phyloP scores from a whole-genome alignment of 2,329 filamentous ascomycete species.

The Alternaria atra region DNA sequence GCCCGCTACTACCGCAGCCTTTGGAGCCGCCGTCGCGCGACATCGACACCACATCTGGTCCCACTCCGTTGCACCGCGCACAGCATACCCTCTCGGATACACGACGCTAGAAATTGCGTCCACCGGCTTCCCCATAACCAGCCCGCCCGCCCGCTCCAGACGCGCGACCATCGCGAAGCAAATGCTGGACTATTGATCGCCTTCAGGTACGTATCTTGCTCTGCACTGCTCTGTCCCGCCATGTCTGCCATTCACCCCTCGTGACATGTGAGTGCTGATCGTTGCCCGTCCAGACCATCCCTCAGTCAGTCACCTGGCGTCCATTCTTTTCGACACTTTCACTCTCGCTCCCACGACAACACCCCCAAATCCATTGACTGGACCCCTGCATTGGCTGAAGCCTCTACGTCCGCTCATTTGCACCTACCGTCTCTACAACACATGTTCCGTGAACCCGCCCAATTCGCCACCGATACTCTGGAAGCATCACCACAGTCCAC shows the following conservation, averaged over 20 bases:
- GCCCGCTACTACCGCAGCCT: slow-evolving; percentile 12
- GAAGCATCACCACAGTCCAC: slow-evolving; percentile 29
- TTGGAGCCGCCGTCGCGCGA: slow-evolving; percentile 23
- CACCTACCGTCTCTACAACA: slow-evolving; percentile 41
- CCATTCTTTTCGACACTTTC: slow-evolving; percentile 53
- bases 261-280: slow-evolving; percentile 38
- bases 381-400: slow-evolving; percentile 38
- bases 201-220: slow-evolving; percentile 37
- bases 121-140: slow-evolving; percentile 20
- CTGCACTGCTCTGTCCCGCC: not conserved
- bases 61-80: slow-evolving; percentile 32
- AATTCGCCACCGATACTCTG: slow-evolving; percentile 33
- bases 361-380: slow-evolving; percentile 47
- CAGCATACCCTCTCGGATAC: slow-evolving; percentile 14
- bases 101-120: slow-evolving; percentile 22
- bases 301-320: slow-evolving; percentile 52
- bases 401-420: slow-evolving; percentile 46
- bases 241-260: not conserved
- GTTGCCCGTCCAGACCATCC: slow-evolving; percentile 32
- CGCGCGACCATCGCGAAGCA: slow-evolving; percentile 23
- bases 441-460: slow-evolving; percentile 36
- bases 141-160: slow-evolving; percentile 20
- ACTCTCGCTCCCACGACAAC: slow-evolving; percentile 35
- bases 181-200: slow-evolving; percentile 47
- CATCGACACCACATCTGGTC: slow-evolving; percentile 22